Evolutionary conservation across 225 moss, liverwort and hornwort species (phyloP).

Genomic region (Lunularia cruciata): DNA sequence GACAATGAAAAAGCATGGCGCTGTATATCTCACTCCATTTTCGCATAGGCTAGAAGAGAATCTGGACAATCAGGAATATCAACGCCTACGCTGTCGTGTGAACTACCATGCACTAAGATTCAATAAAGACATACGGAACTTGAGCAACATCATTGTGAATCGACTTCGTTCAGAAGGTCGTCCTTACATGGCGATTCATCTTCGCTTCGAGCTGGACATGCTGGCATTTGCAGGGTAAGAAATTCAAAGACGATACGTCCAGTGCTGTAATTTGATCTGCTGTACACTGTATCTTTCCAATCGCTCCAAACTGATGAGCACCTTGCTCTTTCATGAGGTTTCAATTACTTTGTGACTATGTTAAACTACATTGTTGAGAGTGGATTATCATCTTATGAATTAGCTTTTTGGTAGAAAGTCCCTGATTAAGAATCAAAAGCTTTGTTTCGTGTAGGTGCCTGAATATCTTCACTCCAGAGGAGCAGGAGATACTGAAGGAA

Average conservation of each 20-base stretch:
- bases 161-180: conserved; percentile 75
- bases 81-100: conserved; percentile 90
- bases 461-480: conserved; percentile 58
- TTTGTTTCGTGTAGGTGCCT: conserved; percentile 59
- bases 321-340: not conserved
- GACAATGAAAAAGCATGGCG: conserved; percentile 83
- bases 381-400: too few relatives aligned
- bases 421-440: too few relatives aligned
- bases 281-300: not conserved
- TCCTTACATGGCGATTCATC: conserved; percentile 77
- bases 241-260: not conserved
- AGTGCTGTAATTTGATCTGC: too few relatives aligned
- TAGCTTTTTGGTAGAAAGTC: too few relatives aligned
- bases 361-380: too few relatives aligned
- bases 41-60: conserved; percentile 71
- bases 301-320: not conserved
- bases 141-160: conserved; percentile 73
- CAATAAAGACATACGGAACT: conserved; percentile 60
- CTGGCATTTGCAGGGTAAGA: conserved; percentile 81
- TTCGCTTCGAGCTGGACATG: conserved; percentile 78
- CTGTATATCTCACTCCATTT: conserved; percentile 81
- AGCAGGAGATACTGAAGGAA: conserved; percentile 60
- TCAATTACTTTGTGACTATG: too few relatives aligned
- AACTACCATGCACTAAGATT: conserved; percentile 90
- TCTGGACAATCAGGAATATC: conserved; percentile 76